These are phyloP conservation scores for Metarhizium robertsii DNA, from an alignment of 2,329 filamentous ascomycete species.

Conservation along the genomic window DNA sequence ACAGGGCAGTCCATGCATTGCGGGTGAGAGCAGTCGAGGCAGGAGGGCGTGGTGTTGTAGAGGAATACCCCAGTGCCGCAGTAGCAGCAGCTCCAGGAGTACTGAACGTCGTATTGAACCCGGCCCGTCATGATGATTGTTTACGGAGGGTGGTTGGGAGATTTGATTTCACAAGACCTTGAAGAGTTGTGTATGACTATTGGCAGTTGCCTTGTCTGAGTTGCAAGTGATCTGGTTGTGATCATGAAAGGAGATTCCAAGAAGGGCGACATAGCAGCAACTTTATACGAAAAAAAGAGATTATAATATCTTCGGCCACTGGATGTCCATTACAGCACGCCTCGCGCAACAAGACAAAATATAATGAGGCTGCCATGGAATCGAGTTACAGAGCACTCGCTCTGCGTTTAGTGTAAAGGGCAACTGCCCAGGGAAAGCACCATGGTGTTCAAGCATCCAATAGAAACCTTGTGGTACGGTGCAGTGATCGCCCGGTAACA, in stretches of 20 bases:
- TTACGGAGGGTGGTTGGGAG: neutral
- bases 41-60: constrained; percentile 6
- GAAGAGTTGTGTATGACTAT: neutral
- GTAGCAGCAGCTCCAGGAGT: constrained; percentile 8
- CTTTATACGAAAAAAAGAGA: neutral
- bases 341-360: neutral
- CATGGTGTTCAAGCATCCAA: neutral
- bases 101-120: neutral
- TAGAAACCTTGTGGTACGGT: neutral
- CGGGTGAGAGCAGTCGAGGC: constrained; percentile 3
- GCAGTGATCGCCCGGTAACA: neutral
- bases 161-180: neutral
- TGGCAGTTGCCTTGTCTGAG: neutral
- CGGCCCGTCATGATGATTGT: neutral
- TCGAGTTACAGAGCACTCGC: neutral
- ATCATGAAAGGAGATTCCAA: neutral
- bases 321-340: neutral
- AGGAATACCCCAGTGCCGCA: constrained; percentile 5
- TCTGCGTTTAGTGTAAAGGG: neutral
- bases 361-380: neutral
- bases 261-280: neutral
- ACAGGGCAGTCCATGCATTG: neutral
- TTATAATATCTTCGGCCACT: neutral
- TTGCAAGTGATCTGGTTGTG: neutral
- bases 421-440: neutral